phyloP scores from a whole-genome alignment of 164 flowering plant genomes.

The Akebia trifoliata region DNA sequence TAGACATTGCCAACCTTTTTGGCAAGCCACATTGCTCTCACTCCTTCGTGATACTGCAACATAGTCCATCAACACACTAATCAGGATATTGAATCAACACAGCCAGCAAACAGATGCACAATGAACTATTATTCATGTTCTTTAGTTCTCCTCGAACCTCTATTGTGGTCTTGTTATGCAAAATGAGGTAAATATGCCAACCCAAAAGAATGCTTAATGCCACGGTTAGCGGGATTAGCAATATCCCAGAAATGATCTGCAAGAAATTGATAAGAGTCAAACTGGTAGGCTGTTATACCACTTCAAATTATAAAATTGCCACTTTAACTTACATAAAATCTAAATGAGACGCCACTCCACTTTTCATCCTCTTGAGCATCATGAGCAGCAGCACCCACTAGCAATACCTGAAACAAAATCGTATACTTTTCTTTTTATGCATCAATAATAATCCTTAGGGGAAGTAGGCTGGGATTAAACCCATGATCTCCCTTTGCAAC shows the following conservation, averaged over 20 bases:
- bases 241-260: slow-evolving; percentile 66
- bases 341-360: slow-evolving; percentile 41
- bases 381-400: slow-evolving; percentile 51
- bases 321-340: slow-evolving; percentile 48
- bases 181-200: slow-evolving; percentile 79
- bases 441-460: too few relatives aligned
- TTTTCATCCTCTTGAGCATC: slow-evolving; percentile 42
- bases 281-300: not conserved
- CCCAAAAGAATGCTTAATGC: slow-evolving; percentile 67
- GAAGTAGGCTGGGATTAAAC: not conserved
- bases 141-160: slow-evolving; percentile 49
- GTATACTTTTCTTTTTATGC: not conserved
- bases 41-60: slow-evolving; percentile 92
- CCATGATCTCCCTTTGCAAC: not conserved
- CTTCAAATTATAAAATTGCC: not conserved
- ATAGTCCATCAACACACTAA: not conserved
- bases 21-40: slow-evolving; percentile 95
- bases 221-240: slow-evolving; percentile 57
- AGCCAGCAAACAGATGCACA: not conserved
- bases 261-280: slow-evolving; percentile 3
- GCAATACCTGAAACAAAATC: slow-evolving; percentile 49
- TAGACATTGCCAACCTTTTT: slow-evolving; percentile 79
- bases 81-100: slow-evolving; percentile 1
- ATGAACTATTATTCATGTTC: not conserved
- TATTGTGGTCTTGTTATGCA: slow-evolving; percentile 86